Evolutionary conservation across 192 early-diverging fungal species (phyloP).

Genomic region (Martensiomyces pterosporus): DNA sequence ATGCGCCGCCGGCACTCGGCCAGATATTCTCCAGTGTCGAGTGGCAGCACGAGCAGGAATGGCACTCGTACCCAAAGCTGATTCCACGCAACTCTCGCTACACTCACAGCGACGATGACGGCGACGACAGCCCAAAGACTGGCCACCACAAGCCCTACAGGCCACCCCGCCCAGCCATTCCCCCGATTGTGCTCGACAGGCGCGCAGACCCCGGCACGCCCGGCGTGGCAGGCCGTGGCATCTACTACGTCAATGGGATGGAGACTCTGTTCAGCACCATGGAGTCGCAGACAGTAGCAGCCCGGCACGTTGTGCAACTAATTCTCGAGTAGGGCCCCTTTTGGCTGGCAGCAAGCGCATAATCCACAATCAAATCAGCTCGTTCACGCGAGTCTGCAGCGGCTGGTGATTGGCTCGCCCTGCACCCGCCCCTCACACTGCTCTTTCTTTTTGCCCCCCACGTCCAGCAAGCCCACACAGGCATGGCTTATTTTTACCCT

Average conservation of each 20-base stretch:
- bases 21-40: conserved; percentile 4
- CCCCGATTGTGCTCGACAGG: conserved; percentile 22
- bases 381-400: too few relatives aligned
- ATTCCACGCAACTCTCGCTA: conserved; percentile 19
- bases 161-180: conserved; percentile 1
- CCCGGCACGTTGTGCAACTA: conserved; percentile 16
- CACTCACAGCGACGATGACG: not conserved
- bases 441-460: too few relatives aligned
- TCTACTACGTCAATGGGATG: conserved; percentile 33
- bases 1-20: conserved; percentile 9
- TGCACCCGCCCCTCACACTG: too few relatives aligned
- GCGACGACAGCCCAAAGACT: too few relatives aligned
- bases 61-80: conserved; percentile 25
- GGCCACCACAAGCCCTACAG: conserved; percentile 1
- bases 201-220: too few relatives aligned
- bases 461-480: too few relatives aligned
- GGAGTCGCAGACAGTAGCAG: conserved; percentile 39
- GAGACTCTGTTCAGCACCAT: conserved; percentile 31
- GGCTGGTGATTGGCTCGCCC: too few relatives aligned
- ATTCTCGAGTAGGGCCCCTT: too few relatives aligned
- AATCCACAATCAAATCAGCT: too few relatives aligned
- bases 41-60: conserved; percentile 18
- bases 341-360: too few relatives aligned
- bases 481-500: too few relatives aligned
- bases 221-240: too few relatives aligned